These are phyloP conservation scores for Canna indica DNA, from an alignment of 176 grass and related monocot species.

Conservation along the genomic window DNA sequence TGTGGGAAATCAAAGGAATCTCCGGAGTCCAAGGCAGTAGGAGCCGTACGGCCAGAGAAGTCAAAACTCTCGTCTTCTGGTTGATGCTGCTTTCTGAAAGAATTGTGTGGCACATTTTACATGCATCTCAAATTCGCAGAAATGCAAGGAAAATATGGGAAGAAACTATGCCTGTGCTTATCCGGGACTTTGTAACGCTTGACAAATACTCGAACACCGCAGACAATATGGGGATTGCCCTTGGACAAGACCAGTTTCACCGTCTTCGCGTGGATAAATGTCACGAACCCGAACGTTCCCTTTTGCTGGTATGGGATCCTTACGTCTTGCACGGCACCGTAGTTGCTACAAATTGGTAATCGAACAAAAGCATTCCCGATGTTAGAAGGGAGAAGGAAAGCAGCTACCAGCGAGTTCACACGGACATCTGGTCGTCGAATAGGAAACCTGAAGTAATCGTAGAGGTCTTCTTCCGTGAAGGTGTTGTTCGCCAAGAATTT, in stretches of 20 bases:
- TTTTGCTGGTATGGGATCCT: conserved; percentile 98
- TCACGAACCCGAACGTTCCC: conserved; percentile 98
- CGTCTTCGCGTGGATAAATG: conserved; percentile 85
- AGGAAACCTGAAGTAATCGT: conserved; percentile 86
- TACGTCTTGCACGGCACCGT: conserved; percentile 90
- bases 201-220: conserved; percentile 76
- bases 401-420: too few relatives aligned
- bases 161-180: conserved; percentile 47
- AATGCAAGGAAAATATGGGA: neutral
- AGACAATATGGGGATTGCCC: conserved; percentile 91
- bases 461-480: conserved; percentile 91
- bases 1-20: conserved; percentile 78
- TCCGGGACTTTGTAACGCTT: conserved; percentile 93
- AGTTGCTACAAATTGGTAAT: conserved; percentile 46
- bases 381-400: neutral
- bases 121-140: neutral
- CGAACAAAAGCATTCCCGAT: neutral
- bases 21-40: conserved; percentile 1
- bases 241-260: conserved; percentile 88
- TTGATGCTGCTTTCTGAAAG: neutral
- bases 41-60: neutral
- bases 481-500: conserved; percentile 97
- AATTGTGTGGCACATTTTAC: neutral
- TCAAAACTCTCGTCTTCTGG: conserved; percentile 10
- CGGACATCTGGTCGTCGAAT: too few relatives aligned